Evolutionary conservation across 2,329 filamentous ascomycete species (phyloP), one percentile per base, ranked within the genome.

Genomic region (Exophiala bonariae): DNA sequence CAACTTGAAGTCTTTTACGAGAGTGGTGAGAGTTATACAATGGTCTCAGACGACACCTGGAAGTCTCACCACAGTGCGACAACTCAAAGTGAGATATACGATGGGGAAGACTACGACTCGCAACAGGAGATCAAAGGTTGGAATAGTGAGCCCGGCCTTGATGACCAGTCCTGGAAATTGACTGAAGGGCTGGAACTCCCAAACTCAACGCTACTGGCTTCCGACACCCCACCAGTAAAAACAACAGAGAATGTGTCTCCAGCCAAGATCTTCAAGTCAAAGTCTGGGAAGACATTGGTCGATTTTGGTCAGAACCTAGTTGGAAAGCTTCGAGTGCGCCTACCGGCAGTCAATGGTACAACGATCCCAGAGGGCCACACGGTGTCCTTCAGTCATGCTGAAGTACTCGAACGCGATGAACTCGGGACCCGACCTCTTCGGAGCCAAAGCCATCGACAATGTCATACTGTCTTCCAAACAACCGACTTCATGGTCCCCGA

Each of bases 241-340:
- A 58, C 62, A 3, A 62, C 62, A 0, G 59, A 70, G 50, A 56
- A 50, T 22, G 32, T 65, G 26, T 58, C 55, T 17, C 61, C 66
- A 1, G 39, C 50, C 3, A 39, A 60, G 1, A 60, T 68, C 5
- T 58, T 66, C 20, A 57, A 32, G 3, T 66, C 69, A 0, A 63
- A 66, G 0, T 69, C 70, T 0, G 74, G 75, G 3, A 77, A 77
- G 54, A 72, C 64, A 0, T 62, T 81, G 1, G 49, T 82, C 23
- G 78, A 82, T 52, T 81, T 82, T 58, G 78, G 78, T 2, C 78
- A 82, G 56, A 81, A 82, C 53, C 63, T 82, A 0, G 78, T 81
- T 1, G 80, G 79, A 1, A 69, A 69, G 54, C 45, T 80, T 1
- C 62, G 63, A 0, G 54, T 81, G 9, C 65, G 48, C 39, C 0